A percentile compares a stretch with the other conserved stretches of the same genome.
Conservation (phyloP, 768 basidiomycete genomes). For the Suillus luteus region DNA sequence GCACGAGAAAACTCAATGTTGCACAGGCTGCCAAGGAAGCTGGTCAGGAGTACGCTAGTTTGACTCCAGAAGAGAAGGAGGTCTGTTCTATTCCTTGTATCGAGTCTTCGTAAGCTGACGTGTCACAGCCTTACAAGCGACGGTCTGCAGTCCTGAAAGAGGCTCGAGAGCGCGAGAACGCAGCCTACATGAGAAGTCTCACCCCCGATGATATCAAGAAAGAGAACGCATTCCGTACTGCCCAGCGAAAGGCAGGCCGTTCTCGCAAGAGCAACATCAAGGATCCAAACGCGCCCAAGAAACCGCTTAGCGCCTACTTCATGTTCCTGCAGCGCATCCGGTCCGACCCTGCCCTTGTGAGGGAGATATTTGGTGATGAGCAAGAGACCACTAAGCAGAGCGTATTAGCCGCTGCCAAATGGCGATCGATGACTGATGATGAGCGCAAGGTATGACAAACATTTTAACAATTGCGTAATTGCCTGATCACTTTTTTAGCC, state of each 20-base stretch:
- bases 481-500: conserved; percentile 53
- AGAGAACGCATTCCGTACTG: conserved; percentile 89
- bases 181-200: conserved; percentile 83
- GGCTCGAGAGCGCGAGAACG: conserved; percentile 76
- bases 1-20: conserved; percentile 86
- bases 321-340: conserved; percentile 93
- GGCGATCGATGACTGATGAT: conserved; percentile 91
- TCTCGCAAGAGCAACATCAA: conserved; percentile 93
- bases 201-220: conserved; percentile 94
- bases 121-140: conserved; percentile 74
- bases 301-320: conserved; percentile 92
- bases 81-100: conserved; percentile 43
- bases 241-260: conserved; percentile 91
- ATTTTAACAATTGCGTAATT: conserved; percentile 9
- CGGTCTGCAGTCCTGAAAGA: conserved; percentile 86
- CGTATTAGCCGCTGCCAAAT: conserved; percentile 88
- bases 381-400: conserved; percentile 95
- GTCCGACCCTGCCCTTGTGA: conserved; percentile 72
- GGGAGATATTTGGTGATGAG: conserved; percentile 84
- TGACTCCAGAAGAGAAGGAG: conserved; percentile 83
- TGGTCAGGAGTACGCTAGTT: conserved; percentile 82
- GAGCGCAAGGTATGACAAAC: conserved; percentile 76
- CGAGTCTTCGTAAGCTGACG: conserved; percentile 19
- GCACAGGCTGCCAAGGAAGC: conserved; percentile 96
- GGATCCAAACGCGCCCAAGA: conserved; percentile 96